Evolutionary conservation across 2,329 filamentous ascomycete genomes (phyloP).

Genomic region (Myrmaecium sp.): DNA sequence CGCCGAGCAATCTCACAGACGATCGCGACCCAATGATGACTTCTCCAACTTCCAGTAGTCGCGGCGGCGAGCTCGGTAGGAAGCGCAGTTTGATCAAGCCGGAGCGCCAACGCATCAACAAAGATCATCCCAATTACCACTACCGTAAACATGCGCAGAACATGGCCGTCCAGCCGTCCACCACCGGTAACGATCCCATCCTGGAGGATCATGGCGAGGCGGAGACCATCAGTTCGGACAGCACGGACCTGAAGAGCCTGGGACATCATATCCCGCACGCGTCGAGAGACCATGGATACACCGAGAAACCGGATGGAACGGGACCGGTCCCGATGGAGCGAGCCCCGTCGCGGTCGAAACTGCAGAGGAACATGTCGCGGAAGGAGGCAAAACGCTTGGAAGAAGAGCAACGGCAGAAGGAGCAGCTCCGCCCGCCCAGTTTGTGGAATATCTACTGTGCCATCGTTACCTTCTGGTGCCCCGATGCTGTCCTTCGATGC

Average conservation of each 20-base stretch:
- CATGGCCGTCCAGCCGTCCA: slow-evolving; percentile 79
- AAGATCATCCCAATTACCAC: slow-evolving; percentile 84
- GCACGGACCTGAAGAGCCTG: slow-evolving; percentile 35
- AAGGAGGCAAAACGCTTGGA: slow-evolving; percentile 37
- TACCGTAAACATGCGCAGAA: slow-evolving; percentile 89
- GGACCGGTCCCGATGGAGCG: too few relatives aligned
- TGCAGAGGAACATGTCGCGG: slow-evolving; percentile 49
- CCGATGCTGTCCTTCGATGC: slow-evolving; percentile 66
- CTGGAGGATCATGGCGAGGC: slow-evolving; percentile 47
- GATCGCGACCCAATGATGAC: slow-evolving; percentile 39
- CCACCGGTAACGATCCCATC: slow-evolving; percentile 81
- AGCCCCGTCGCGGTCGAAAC: slow-evolving; percentile 20
- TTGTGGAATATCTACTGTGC: slow-evolving; percentile 94
- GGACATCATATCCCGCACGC: slow-evolving; percentile 27
- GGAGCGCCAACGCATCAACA: slow-evolving; percentile 71
- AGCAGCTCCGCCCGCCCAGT: slow-evolving; percentile 60
- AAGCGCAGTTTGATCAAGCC: slow-evolving; percentile 84
- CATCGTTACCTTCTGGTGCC: slow-evolving; percentile 86
- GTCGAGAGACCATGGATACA: slow-evolving; percentile 12
- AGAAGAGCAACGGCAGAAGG: slow-evolving; percentile 44
- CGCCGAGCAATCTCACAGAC: slow-evolving; percentile 21
- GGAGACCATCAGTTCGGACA: slow-evolving; percentile 45
- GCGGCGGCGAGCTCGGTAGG: slow-evolving; percentile 38
- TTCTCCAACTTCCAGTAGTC: slow-evolving; percentile 14
- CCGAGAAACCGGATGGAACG: slow-evolving; percentile 20